Base-by-base conservation (phyloP, 2,329 filamentous ascomycete species). In the Hyphodiscus sp. region DNA sequence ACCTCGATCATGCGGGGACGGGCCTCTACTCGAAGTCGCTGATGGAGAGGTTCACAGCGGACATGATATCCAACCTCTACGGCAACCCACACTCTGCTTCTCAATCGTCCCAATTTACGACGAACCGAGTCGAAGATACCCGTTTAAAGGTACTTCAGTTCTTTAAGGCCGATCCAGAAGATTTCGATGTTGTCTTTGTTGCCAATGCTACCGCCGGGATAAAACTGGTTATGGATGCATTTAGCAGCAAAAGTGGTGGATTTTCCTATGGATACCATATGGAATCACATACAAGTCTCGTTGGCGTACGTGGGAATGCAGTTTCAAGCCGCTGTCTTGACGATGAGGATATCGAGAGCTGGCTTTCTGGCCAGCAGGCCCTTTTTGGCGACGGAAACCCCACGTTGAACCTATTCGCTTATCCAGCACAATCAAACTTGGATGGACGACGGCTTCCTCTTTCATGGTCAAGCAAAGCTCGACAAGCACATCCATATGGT, bases 1-100 rank as follows among this genome's bases (percentile, higher is more conserved):
- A 96, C 69, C 84, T 97, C 53, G 92, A 97, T 64, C 91, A 97
- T 85, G 91, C 91, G 0, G 92, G 91, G n/a, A 89, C 89, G n/a
- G 92, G 91, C 0, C 75, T 87, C 1, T 89, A 87, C 66, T 76
- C 90, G 43, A 92, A 87, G 68, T 91, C 88, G 29, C 72, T 94
- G 20, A 84, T 97, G 69, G 86, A 92, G 60, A 76, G 74, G 20
- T 96, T 95, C 70, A 82, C 52, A 49, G 43, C 49, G 20, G 88
- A 94, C 55, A 86, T 96, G 78, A 85, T 85, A 23, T 75, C 80
- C 3, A 87, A 84, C 62, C 74, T 97, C 0, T 91, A 91, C 61
- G 92, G 91, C 41, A 97, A 97, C 58, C 92, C 92, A 0, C 92
- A 97, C 70, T 96, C 92, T 0, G 86, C 83, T 48, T 95, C 91